phyloP scores from a whole-genome alignment of 1,284 basidiomycete genomes.

The Psilocybe mexicana region DNA sequence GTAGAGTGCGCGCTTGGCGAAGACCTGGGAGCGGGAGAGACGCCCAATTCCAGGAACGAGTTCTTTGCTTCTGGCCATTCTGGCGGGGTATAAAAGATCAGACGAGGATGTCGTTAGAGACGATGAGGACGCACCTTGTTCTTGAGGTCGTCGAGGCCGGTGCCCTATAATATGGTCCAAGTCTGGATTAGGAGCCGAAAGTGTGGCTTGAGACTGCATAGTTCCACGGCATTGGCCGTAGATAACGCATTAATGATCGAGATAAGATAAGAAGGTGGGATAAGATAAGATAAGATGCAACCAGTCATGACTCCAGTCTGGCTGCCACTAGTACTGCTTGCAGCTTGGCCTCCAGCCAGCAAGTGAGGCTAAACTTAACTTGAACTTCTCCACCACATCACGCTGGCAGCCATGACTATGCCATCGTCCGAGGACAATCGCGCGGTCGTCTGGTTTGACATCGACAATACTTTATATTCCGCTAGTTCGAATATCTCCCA shows the following conservation, averaged over 20 bases:
- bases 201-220: slow-evolving; percentile 46
- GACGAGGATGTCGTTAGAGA: slow-evolving; percentile 5
- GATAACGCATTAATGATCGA: slow-evolving; percentile 27
- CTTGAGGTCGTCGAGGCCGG: slow-evolving; percentile 52
- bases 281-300: slow-evolving; percentile 26
- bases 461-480: slow-evolving; percentile 87
- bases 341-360: too few relatives aligned
- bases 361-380: background rate
- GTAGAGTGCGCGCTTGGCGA: slow-evolving; percentile 77
- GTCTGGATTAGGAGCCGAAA: slow-evolving; percentile 27
- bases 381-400: slow-evolving; percentile 14
- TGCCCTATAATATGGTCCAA: slow-evolving; percentile 39
- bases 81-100: slow-evolving; percentile 23
- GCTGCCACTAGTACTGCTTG: background rate
- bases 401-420: slow-evolving; percentile 1
- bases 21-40: slow-evolving; percentile 80
- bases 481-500: slow-evolving; percentile 74
- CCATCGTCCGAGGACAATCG: slow-evolving; percentile 45
- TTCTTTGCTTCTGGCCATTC: slow-evolving; percentile 91
- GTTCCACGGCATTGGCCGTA: slow-evolving; percentile 39
- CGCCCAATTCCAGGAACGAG: slow-evolving; percentile 85
- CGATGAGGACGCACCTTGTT: slow-evolving; percentile 38
- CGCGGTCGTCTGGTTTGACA: slow-evolving; percentile 77
- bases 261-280: slow-evolving; percentile 22
- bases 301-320: too few relatives aligned